A percentile compares a stretch with the other conserved stretches of the same genome.
phyloP scores from a whole-genome alignment of 169 alveolate genomes.

The Plasmodium fragile region DNA sequence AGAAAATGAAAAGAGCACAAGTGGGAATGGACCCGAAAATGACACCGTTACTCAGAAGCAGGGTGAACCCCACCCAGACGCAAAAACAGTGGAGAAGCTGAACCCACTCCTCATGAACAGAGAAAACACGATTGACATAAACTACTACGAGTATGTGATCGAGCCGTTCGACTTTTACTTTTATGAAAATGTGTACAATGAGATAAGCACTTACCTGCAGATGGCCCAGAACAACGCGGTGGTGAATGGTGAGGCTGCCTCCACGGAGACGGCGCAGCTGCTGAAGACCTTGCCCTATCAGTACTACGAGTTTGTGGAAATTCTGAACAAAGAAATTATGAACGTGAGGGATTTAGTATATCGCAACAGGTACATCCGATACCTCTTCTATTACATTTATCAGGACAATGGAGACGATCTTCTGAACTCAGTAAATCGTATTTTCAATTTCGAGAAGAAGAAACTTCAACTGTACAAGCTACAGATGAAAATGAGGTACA shows the following conservation, averaged over 20 bases:
- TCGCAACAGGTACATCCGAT: conserved; percentile 62
- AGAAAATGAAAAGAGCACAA: conserved; percentile 8
- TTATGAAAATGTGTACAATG: conserved; percentile 64
- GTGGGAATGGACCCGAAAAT: not conserved
- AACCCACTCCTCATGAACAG: conserved; percentile 19
- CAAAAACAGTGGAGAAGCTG: conserved; percentile 19
- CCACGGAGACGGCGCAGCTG: not conserved
- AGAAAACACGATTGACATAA: conserved; percentile 37
- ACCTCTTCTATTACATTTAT: conserved; percentile 61
- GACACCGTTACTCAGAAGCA: not conserved
- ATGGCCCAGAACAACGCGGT: not conserved
- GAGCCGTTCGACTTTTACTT: conserved; percentile 57
- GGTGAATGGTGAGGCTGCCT: not conserved
- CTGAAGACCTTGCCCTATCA: conserved; percentile 34
- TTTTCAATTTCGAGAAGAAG: conserved; percentile 25
- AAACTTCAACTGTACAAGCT: conserved; percentile 30
- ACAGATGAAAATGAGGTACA: conserved; percentile 49
- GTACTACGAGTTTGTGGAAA: conserved; percentile 23
- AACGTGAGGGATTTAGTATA: conserved; percentile 62
- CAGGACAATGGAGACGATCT: not conserved
- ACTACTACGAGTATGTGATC: conserved; percentile 59
- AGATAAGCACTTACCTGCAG: conserved; percentile 47
- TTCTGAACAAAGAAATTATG: conserved; percentile 42
- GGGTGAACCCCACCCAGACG: not conserved
- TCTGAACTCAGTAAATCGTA: conserved; percentile 6